Conservation (phyloP, 257 asterid genomes). For the Ballota nigra region DNA sequence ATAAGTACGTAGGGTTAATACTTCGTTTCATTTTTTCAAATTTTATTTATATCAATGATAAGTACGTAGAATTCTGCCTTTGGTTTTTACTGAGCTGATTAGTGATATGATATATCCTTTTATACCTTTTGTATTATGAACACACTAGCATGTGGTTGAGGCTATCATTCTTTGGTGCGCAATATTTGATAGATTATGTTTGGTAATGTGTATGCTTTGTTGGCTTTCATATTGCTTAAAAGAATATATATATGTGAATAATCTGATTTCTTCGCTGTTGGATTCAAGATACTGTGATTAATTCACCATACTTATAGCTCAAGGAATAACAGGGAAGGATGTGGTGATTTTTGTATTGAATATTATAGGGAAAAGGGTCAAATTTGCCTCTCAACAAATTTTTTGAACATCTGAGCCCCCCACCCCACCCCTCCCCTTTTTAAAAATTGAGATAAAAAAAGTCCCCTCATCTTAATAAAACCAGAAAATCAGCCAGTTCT, state of each 20-base stretch:
- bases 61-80: background rate
- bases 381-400: too few relatives aligned
- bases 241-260: background rate
- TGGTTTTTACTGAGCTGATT: background rate
- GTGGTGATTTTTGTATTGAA: background rate
- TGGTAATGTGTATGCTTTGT: background rate
- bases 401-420: too few relatives aligned
- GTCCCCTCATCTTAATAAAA: too few relatives aligned
- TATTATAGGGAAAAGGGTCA: too few relatives aligned
- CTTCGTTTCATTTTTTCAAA: background rate
- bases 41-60: background rate
- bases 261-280: background rate
- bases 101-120: background rate
- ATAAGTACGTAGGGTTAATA: slow-evolving; percentile 36
- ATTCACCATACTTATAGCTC: background rate
- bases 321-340: background rate
- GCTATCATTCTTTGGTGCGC: slow-evolving; percentile 17
- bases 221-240: background rate
- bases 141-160: background rate
- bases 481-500: too few relatives aligned
- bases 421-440: too few relatives aligned
- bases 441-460: too few relatives aligned
- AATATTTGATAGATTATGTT: slow-evolving; percentile 1
- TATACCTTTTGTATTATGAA: slow-evolving; percentile 8
- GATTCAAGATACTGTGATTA: background rate